phyloP scores from a whole-genome alignment of 192 early-diverging fungal genomes.

The Backusella mclennaniae region DNA sequence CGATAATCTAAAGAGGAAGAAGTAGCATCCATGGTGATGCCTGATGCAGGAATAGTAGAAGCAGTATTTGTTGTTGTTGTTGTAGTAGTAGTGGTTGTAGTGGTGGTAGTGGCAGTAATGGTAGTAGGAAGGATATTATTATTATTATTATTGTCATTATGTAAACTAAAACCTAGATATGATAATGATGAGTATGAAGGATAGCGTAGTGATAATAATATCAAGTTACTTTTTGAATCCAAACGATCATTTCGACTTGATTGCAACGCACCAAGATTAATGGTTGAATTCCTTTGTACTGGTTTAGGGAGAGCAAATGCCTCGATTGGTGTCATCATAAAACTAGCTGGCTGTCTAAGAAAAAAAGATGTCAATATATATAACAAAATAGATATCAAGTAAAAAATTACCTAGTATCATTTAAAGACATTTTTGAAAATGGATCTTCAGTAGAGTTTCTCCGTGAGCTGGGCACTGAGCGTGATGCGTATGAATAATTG shows the following conservation, averaged over 20 bases:
- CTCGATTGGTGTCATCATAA: conserved; percentile 16
- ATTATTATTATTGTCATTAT: neutral
- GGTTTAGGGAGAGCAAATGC: conserved; percentile 33
- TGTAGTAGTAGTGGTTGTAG: neutral
- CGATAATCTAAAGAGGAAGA: neutral
- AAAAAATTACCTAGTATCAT: conserved; percentile 14
- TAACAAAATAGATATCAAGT: neutral
- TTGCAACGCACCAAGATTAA: neutral
- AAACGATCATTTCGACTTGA: neutral
- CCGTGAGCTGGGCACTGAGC: conserved; percentile 66
- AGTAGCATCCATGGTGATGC: neutral
- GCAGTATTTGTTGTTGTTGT: neutral
- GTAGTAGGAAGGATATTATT: neutral
- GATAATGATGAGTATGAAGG: neutral
- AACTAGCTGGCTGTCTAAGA: conserved; percentile 22
- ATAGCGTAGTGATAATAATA: neutral
- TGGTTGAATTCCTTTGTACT: neutral
- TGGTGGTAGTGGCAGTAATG: neutral
- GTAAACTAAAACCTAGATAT: neutral
- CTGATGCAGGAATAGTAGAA: neutral
- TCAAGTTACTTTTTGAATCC: neutral
- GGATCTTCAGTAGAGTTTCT: conserved; percentile 68
- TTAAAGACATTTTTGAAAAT: conserved; percentile 22
- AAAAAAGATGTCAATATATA: conserved; percentile 28
- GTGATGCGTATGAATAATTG: conserved; percentile 18